Base-by-base conservation (phyloP, 805 yeast species). In the Henningerozyma blattae region DNA sequence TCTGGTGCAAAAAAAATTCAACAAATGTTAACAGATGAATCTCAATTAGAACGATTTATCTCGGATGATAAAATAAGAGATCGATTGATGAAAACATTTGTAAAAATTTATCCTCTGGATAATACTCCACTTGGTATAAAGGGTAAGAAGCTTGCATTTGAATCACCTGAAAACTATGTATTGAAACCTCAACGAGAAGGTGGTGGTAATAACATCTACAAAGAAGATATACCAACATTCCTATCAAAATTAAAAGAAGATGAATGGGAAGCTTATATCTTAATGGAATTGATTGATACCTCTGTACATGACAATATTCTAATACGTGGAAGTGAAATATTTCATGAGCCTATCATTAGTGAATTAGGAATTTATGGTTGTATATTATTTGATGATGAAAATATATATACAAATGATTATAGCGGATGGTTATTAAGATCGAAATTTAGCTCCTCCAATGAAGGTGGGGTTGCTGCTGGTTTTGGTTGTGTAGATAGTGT, bases 381-480 rank as follows among this genome's bases (percentile, higher is more conserved):
- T 4, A 67, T 77, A 19, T 47, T 91, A 18, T 85, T 89, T 63
- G 72, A 91, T 53, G 78, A 75, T 40, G 50, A 64, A 8, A 78
- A 70, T 24, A 61, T 80, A 9, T 47, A 72, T 26, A 52, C 61
- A 35, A 91, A 91, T 54, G 72, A 72, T 27, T 70, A 70, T 41
- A 74, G 86, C 2, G 97, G 96, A 5, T 84, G 83, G 74, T 65
- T 91, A 43, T 62, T 91, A 45, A 75, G 98, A 60, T 81, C 95
- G 1, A 91, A 91, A 56, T 74, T 86, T 37, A 79, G 83, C 43
- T 63, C 79, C 3, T 80, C 94, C 34, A 77, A 91, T 57, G 99
- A 91, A 62, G 98, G 98, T 26, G 99, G 99, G 27, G 96, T 91
- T 22, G 97, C 97, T 16, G 98, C 98, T 13, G 99, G 99, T 1